These are phyloP conservation scores for Talaromyces ruber DNA, from an alignment of 495 filamentous ascomycete genomes.

Conservation along the genomic window DNA sequence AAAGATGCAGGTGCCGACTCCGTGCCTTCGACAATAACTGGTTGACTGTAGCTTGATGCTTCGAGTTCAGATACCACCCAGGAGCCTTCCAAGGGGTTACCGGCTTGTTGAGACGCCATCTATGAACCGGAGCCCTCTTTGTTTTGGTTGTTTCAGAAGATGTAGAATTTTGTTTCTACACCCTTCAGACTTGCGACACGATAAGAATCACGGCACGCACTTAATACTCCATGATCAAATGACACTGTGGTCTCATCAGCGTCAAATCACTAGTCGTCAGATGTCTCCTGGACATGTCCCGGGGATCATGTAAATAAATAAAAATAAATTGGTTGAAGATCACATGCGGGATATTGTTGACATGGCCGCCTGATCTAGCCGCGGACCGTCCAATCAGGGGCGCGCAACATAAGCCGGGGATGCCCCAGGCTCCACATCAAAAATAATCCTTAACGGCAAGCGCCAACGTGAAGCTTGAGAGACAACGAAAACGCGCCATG, in stretches of 20 bases:
- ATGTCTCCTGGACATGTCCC: not conserved
- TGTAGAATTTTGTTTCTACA: not conserved
- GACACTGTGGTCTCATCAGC: not conserved
- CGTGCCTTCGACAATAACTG: not conserved
- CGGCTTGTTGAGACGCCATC: not conserved
- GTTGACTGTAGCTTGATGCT: not conserved
- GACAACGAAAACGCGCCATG: not conserved
- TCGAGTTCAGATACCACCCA: constrained; percentile 6
- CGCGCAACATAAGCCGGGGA: not conserved
- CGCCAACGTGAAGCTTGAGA: not conserved
- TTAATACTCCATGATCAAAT: not conserved
- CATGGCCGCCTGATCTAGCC: not conserved
- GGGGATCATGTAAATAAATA: not conserved
- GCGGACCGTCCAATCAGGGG: not conserved
- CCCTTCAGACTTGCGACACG: not conserved
- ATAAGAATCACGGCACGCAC: not conserved
- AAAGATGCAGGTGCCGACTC: not conserved
- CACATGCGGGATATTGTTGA: constrained; percentile 4
- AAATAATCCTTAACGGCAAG: not conserved
- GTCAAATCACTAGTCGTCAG: not conserved
- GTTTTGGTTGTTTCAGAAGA: not conserved
- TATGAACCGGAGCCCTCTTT: not conserved
- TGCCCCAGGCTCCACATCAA: not conserved
- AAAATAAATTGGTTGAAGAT: not conserved
- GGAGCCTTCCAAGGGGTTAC: not conserved